A percentile compares a stretch with the other conserved stretches of the same genome.
These are phyloP conservation scores for Cubamyces lactineus DNA, from an alignment of 768 basidiomycete genomes.

Conservation along the genomic window DNA sequence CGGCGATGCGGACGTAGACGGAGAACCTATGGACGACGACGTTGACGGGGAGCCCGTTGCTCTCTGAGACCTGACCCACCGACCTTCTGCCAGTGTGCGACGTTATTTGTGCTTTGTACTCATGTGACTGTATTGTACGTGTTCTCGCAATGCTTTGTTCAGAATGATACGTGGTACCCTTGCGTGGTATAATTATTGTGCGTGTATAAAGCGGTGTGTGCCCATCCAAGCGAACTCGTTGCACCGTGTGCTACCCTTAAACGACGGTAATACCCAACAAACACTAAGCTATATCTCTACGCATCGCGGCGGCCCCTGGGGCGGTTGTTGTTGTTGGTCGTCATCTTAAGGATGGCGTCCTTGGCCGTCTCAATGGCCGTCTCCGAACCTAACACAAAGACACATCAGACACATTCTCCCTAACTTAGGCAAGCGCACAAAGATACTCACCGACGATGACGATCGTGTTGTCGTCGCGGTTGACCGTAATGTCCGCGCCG, in stretches of 20 bases:
- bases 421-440: not conserved
- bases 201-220: not conserved
- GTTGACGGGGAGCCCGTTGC: constrained; percentile 41
- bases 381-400: constrained; percentile 57
- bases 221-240: constrained; percentile 5
- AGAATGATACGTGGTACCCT: constrained; percentile 3
- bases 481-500: constrained; percentile 89
- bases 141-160: not conserved
- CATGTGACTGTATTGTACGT: not conserved
- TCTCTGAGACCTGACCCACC: not conserved
- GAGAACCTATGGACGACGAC: constrained; percentile 41
- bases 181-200: constrained; percentile 12
- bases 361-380: constrained; percentile 71
- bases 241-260: constrained; percentile 1
- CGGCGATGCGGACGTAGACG: constrained; percentile 41
- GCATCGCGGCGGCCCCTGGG: constrained; percentile 30
- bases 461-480: constrained; percentile 86
- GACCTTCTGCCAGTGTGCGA: too few species aligned
- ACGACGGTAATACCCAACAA: constrained; percentile 5
- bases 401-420: constrained; percentile 10
- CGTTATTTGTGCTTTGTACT: too few species aligned
- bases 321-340: constrained; percentile 26
- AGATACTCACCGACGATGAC: constrained; percentile 75
- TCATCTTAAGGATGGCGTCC: constrained; percentile 71
- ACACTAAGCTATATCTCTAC: constrained; percentile 12